Evolutionary conservation across 495 filamentous ascomycete genomes (phyloP).

Genomic region (Hyaloscypha bicolor): DNA sequence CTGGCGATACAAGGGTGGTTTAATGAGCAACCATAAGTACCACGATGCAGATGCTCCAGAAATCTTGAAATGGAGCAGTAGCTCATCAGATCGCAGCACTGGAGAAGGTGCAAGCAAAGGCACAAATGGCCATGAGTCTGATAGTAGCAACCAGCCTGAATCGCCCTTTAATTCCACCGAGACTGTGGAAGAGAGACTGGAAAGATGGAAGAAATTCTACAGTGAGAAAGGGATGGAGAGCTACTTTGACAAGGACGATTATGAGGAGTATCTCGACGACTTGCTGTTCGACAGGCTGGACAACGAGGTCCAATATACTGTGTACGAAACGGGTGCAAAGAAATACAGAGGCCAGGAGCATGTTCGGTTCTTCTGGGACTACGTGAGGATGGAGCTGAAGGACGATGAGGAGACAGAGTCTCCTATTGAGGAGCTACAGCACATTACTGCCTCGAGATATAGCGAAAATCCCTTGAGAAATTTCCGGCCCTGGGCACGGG

Average conservation of each 20-base stretch:
- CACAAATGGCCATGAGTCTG: background rate
- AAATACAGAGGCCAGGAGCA: conserved; percentile 15
- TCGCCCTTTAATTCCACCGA: background rate
- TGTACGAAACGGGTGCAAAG: background rate
- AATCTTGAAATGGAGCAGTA: conserved; percentile 2
- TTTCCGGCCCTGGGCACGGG: background rate
- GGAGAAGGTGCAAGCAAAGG: background rate
- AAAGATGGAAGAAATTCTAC: conserved; percentile 22
- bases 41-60: background rate
- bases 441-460: background rate
- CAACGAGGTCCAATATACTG: conserved; percentile 5
- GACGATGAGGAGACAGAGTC: conserved; percentile 10
- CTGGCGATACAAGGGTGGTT: background rate
- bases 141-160: conserved; percentile 1
- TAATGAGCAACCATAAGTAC: background rate
- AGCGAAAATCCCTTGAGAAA: background rate
- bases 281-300: conserved; percentile 18
- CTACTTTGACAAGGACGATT: conserved; percentile 17
- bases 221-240: conserved; percentile 12
- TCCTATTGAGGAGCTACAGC: background rate
- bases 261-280: conserved; percentile 6
- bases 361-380: conserved; percentile 26
- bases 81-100: background rate
- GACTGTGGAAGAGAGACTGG: conserved; percentile 7
- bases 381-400: conserved; percentile 16